phyloP scores from a whole-genome alignment of 495 filamentous ascomycete species.

The Acidomyces sp. region DNA sequence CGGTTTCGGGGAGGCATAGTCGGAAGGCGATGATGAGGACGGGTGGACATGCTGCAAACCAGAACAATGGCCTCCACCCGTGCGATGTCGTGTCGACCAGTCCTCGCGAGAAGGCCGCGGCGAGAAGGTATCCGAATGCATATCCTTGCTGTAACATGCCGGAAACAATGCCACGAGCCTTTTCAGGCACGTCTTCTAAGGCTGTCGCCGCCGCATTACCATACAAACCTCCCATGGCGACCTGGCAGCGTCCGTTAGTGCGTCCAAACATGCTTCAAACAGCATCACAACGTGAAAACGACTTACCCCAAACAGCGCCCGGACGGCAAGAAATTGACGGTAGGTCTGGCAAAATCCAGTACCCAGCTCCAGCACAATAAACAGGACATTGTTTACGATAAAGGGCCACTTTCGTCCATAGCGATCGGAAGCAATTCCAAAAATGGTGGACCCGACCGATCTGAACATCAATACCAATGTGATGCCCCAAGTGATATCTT shows the following conservation, averaged over 20 bases:
- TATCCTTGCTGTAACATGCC: constrained; percentile 83
- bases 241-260: background rate
- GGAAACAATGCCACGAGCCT: constrained; percentile 60
- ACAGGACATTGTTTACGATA: constrained; percentile 67
- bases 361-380: constrained; percentile 65
- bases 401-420: constrained; percentile 87
- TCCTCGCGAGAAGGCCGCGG: constrained; percentile 56
- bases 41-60: constrained; percentile 71
- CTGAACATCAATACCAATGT: constrained; percentile 74
- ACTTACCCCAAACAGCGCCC: constrained; percentile 85
- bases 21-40: constrained; percentile 73
- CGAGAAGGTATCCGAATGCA: constrained; percentile 75
- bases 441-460: constrained; percentile 56
- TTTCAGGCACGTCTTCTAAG: constrained; percentile 67
- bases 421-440: constrained; percentile 69
- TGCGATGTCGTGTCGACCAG: constrained; percentile 60
- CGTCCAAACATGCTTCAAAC: background rate
- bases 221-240: constrained; percentile 39
- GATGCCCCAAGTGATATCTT: constrained; percentile 84
- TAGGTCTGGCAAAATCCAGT: constrained; percentile 73
- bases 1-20: constrained; percentile 61
- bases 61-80: constrained; percentile 71
- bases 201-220: constrained; percentile 80
- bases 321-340: constrained; percentile 60
- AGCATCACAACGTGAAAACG: constrained; percentile 27